Evolutionary conservation across 805 yeast genomes (phyloP), one percentile per base, ranked within the genome.

Genomic region (Spencermartinsiella europaea): DNA sequence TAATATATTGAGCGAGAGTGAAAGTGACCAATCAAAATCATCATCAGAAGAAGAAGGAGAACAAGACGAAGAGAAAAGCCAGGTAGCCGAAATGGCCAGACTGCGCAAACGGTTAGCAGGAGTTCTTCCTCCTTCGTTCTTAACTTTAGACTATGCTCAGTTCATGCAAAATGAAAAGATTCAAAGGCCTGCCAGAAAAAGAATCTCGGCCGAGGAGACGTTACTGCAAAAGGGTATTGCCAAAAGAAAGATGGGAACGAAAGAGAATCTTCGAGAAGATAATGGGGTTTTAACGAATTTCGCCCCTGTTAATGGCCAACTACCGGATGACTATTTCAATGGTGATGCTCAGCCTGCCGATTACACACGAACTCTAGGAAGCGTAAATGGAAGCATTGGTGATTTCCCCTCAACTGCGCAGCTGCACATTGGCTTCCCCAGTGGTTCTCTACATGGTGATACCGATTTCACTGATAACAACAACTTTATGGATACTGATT

Each of bases 51-150:
- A 33, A 2, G 38, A 46, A 4, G 31, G 19, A 10, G 47, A 40
- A 21, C 39, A 25, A 25, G 21, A 21, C n/a, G 48, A 45, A 31
- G 33, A 34, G 19, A 14, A 34, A 22, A 34, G 21, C 5, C 28
- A 35, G 14, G 21, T 10, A 5, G 40, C 19, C 15, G 45, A 36
- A 12, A 10, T 46, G 8, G 41, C 36, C 8, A 27, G 12, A 8
- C 37, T 45, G 17, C 38, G 38, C 19, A 49, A 40, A 21, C 21
- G 40, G 19, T 47, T 49, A 14, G 16, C 44, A 33, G 53, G 53
- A 14, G 53, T 50, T 3, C 42, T 50, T 1, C 53, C 53, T 8
- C 53, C 53, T 2, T 50, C 53, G 2, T 50, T 47, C 38, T 44
- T 50, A 21, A 50, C 53, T 25, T 17, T 49, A 14, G 51, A 50